Base-by-base conservation (phyloP, 2,329 filamentous ascomycete genomes). In the Stemphylium vesicarium region DNA sequence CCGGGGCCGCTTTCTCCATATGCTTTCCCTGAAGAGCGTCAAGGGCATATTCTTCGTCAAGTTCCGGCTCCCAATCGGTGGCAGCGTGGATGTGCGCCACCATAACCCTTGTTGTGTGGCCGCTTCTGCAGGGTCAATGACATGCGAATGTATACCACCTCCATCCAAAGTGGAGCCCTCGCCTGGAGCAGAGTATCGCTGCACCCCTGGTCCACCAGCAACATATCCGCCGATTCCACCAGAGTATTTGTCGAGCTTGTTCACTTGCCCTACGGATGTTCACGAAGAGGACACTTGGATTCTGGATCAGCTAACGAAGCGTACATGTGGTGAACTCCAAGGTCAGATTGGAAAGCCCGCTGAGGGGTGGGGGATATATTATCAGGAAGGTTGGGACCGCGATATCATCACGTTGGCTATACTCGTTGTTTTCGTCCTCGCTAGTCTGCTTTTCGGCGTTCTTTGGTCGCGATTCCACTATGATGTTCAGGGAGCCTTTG, bases 301-400 rank as follows among this genome's bases (percentile, higher is more conserved):
- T 2, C 38, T 68, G 0, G 41, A 63, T 22, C 66, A 64, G 32
- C 47, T 70, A 4, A 68, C 68, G 2, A 69, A 64, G 32, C 63
- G 65, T 5, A 63, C 44, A 0, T 56, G 51, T 31, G 65, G 68
- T 4, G 43, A 63, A 31, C 52, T 72, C 8, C 50, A 53, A 3
- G 66, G 57, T 2, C 38, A 53, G 18, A 26, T 50, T 9, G 60
- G 60, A 1, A 39, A 66, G 16, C 66, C 66, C 2, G 64, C 62
- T n/a, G 62, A 66, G n/a, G 68, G 66, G 6, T 70, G 66, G 69
- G 66, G 69, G 2, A 63, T 69, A 2, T 66, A 69, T 37, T 69
- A 65, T 29, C 35, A 63, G 26, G 67, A 71, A 41, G 62, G 59
- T 2, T 63, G 58, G 59, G 60, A 69, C 32, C 42, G 44, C n/a